Conservation (phyloP, 352 stramenopile genomes). For the Pythium periplocum region DNA sequence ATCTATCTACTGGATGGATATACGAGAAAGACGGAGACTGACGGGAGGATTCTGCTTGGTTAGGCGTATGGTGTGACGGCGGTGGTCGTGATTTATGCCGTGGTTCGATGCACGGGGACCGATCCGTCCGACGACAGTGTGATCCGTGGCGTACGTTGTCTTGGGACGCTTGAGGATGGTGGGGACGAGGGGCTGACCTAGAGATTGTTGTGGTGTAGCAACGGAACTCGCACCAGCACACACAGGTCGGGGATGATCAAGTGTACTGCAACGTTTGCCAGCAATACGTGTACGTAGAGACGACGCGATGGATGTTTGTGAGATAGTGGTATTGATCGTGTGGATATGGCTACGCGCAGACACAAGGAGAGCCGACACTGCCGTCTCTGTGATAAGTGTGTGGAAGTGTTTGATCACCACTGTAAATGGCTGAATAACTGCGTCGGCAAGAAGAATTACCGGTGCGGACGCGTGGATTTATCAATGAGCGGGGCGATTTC, state of each 20-base stretch:
- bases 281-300: constrained; percentile 74
- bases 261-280: constrained; percentile 88
- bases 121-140: constrained; percentile 80
- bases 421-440: constrained; percentile 98
- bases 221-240: constrained; percentile 12
- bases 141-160: constrained; percentile 40
- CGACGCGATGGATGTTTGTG: too few relatives aligned
- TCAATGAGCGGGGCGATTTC: background rate
- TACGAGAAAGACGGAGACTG: too few relatives aligned
- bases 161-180: constrained; percentile 3
- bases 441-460: constrained; percentile 87
- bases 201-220: background rate
- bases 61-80: constrained; percentile 44
- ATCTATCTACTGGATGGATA: background rate
- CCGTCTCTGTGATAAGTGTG: constrained; percentile 95
- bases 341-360: constrained; percentile 16
- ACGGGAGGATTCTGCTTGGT: background rate
- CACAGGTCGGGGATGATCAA: constrained; percentile 31
- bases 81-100: constrained; percentile 45
- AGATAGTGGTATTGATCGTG: too few relatives aligned
- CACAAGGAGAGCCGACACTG: constrained; percentile 90
- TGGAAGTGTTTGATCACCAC: constrained; percentile 95
- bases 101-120: constrained; percentile 57
- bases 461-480: constrained; percentile 6
- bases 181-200: background rate